Conservation (phyloP, 352 stramenopile species). For the Globisporangium acanthophoron region DNA sequence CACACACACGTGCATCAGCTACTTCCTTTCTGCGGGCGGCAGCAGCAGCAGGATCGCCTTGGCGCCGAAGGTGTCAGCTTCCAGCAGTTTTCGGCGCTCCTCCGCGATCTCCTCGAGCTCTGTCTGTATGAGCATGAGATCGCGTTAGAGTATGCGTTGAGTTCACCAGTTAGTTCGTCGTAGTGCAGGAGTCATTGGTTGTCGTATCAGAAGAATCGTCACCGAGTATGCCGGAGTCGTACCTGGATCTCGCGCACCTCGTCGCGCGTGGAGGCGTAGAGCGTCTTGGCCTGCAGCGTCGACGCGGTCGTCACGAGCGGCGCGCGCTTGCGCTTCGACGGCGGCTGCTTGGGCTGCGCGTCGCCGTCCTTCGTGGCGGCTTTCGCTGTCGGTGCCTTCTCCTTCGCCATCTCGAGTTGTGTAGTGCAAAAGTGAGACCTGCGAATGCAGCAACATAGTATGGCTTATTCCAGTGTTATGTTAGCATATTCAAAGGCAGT, state of each 20-base stretch:
- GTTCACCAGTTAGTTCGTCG: neutral
- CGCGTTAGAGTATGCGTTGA: neutral
- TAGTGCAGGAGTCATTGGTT: too few relatives aligned
- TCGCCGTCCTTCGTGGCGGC: neutral
- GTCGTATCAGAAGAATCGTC: neutral
- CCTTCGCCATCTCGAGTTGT: neutral
- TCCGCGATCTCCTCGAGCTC: conserved; percentile 32
- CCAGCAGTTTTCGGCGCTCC: conserved; percentile 27
- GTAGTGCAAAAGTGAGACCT: neutral
- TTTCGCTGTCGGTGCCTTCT: neutral
- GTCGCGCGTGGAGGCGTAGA: conserved; percentile 38
- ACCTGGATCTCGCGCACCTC: conserved; percentile 46
- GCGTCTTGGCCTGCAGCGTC: conserved; percentile 30
- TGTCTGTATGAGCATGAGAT: conserved; percentile 8
- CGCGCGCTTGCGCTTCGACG: conserved; percentile 25
- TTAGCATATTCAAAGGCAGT: neutral
- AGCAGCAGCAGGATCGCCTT: conserved; percentile 30
- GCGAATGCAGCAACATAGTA: neutral
- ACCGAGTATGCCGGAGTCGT: neutral
- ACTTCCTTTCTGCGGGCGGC: conserved; percentile 16
- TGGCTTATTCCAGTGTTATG: neutral
- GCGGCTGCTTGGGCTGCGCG: conserved; percentile 5
- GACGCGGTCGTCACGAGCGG: conserved; percentile 25
- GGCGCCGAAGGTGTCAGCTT: conserved; percentile 14
- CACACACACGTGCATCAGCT: neutral